A percentile compares a stretch with the other conserved stretches of the same genome.
phyloP scores from a whole-genome alignment of 495 filamentous ascomycete genomes.

The Podospora sp. region DNA sequence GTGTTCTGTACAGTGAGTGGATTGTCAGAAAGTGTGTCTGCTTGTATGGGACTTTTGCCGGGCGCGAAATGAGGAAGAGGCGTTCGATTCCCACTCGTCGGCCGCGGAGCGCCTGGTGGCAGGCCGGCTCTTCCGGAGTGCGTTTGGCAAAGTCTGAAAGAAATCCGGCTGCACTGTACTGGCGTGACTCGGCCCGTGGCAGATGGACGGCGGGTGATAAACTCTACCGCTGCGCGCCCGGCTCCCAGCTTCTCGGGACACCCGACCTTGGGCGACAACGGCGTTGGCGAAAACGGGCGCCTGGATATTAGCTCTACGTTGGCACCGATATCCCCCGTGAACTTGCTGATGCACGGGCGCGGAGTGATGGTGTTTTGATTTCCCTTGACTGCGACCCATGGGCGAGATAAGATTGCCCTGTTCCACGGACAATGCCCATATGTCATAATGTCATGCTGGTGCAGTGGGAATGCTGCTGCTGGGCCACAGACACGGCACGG shows the following conservation, averaged over 20 bases:
- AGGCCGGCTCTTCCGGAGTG: not conserved
- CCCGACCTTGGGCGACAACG: not conserved
- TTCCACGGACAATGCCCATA: not conserved
- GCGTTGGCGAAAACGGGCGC: not conserved
- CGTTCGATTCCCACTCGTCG: not conserved
- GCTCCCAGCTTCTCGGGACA: conserved; percentile 10
- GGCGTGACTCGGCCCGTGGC: not conserved
- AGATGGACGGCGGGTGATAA: not conserved
- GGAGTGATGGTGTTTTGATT: not conserved
- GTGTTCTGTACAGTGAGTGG: not conserved
- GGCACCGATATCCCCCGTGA: not conserved
- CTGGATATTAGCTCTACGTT: not conserved
- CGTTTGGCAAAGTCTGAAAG: not conserved
- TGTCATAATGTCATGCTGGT: not conserved
- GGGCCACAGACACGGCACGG: not conserved
- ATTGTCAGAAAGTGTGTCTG: not conserved
- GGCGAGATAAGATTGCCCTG: not conserved
- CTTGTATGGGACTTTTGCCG: not conserved
- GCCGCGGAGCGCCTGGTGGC: not conserved
- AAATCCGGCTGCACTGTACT: not conserved
- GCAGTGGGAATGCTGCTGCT: not conserved
- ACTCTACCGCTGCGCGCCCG: not conserved
- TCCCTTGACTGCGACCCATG: not conserved
- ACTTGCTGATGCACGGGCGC: not conserved
- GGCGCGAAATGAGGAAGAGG: not conserved